These are phyloP conservation scores for Blastomyces emzantsi DNA, from an alignment of 2,329 filamentous ascomycete genomes.

Conservation along the genomic window DNA sequence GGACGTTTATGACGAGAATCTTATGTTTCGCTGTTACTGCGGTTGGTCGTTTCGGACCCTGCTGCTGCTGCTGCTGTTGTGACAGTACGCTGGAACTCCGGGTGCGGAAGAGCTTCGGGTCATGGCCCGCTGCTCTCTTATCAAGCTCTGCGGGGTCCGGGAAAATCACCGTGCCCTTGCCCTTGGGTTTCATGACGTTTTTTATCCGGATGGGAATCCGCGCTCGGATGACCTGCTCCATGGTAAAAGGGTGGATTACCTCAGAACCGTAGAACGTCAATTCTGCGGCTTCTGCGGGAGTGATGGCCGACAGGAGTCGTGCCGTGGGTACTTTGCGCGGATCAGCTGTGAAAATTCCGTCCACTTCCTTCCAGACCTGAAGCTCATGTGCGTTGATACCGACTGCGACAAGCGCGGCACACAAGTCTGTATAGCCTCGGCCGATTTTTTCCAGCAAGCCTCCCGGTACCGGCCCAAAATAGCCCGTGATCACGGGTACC, in stretches of 20 bases:
- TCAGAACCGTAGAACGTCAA: slow-evolving; percentile 91
- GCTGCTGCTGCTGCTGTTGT: slow-evolving; percentile 44
- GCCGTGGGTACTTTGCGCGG: slow-evolving; percentile 87
- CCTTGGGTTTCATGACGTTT: slow-evolving; percentile 59
- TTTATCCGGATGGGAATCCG: slow-evolving; percentile 60
- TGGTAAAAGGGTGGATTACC: slow-evolving; percentile 97
- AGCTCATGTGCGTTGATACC: slow-evolving; percentile 79
- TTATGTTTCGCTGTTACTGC: slow-evolving; percentile 96
- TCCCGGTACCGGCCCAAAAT: slow-evolving; percentile 88
- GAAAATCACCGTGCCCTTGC: slow-evolving; percentile 56
- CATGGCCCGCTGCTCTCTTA: slow-evolving; percentile 44
- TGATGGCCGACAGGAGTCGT: slow-evolving; percentile 78
- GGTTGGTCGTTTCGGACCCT: slow-evolving; percentile 64
- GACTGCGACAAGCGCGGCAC: slow-evolving; percentile 83
- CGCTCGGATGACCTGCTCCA: slow-evolving; percentile 75
- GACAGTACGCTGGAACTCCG: slow-evolving; percentile 40
- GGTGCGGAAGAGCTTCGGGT: slow-evolving; percentile 46
- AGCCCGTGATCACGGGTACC: slow-evolving; percentile 79
- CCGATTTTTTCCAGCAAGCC: slow-evolving; percentile 87
- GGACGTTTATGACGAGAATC: slow-evolving; percentile 94
- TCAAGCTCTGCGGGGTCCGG: slow-evolving; percentile 59
- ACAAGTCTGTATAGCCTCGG: slow-evolving; percentile 92
- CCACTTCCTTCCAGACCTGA: slow-evolving; percentile 98
- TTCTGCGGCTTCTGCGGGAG: slow-evolving; percentile 89
- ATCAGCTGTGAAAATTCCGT: slow-evolving; percentile 84